A percentile compares a stretch with the other conserved stretches of the same genome.
These are phyloP conservation scores for Wickerhamiella siamensis DNA, from an alignment of 805 yeast genomes.

Conservation along the genomic window DNA sequence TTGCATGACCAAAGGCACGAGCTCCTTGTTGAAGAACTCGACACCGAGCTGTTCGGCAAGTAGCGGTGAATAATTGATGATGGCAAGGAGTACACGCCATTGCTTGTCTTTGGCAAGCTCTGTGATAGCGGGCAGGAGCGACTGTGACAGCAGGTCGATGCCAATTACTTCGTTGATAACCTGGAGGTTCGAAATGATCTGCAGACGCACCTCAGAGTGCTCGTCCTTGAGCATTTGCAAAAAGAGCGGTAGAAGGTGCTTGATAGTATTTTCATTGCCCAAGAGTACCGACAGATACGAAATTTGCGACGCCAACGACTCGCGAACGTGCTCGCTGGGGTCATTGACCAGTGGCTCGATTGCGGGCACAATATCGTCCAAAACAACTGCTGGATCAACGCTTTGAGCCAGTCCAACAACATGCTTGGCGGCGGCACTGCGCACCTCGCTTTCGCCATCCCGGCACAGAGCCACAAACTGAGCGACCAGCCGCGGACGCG, in stretches of 20 bases:
- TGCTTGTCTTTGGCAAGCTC: constrained; percentile 92
- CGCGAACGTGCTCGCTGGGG: constrained; percentile 84
- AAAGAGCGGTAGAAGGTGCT: constrained; percentile 72
- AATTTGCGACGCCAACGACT: constrained; percentile 78
- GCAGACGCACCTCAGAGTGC: constrained; percentile 88
- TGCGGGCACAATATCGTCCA: constrained; percentile 64
- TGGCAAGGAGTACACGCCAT: constrained; percentile 96
- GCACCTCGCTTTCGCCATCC: constrained; percentile 92
- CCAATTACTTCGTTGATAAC: constrained; percentile 91
- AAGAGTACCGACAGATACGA: constrained; percentile 76
- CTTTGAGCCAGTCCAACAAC: constrained; percentile 40
- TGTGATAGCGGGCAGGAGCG: constrained; percentile 85
- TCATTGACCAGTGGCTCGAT: constrained; percentile 77
- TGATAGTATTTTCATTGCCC: constrained; percentile 72
- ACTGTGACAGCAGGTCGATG: constrained; percentile 70
- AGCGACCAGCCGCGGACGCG: constrained; percentile 43
- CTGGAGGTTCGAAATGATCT: constrained; percentile 82
- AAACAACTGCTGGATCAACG: constrained; percentile 32
- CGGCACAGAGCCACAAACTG: constrained; percentile 67
- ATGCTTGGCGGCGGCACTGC: constrained; percentile 88
- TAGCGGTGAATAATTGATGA: constrained; percentile 89
- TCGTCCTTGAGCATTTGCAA: constrained; percentile 92
- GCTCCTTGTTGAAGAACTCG: constrained; percentile 79
- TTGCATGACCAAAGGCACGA: constrained; percentile 82
- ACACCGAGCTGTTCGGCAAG: constrained; percentile 90